phyloP scores from a whole-genome alignment of 257 asterid species.

The Henckelia pumila region DNA sequence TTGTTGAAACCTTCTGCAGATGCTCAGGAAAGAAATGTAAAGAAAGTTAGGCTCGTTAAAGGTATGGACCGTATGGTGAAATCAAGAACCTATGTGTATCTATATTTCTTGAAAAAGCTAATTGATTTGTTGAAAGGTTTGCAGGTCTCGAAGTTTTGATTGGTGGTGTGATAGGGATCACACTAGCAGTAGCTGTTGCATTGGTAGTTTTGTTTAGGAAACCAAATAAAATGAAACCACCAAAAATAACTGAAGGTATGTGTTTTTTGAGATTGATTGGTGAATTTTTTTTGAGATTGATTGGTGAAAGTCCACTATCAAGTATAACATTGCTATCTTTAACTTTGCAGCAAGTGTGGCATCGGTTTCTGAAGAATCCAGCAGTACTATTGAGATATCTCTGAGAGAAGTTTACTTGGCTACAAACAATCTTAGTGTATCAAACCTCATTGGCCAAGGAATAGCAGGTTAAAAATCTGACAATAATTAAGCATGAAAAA shows the following conservation, averaged over 20 bases:
- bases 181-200: conserved; percentile 22
- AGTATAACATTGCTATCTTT: background rate
- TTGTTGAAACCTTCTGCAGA: conserved; percentile 20
- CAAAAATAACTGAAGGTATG: conserved; percentile 33
- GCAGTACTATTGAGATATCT: conserved; percentile 35
- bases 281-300: conserved; percentile 9
- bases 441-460: conserved; percentile 84
- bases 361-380: conserved; percentile 35
- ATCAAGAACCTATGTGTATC: background rate
- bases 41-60: conserved; percentile 21
- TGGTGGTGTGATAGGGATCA: conserved; percentile 42
- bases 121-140: conserved; percentile 7
- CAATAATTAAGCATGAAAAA: background rate
- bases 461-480: conserved; percentile 50
- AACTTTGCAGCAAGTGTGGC: conserved; percentile 29
- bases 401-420: conserved; percentile 48
- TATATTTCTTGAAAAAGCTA: background rate
- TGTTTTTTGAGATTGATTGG: conserved; percentile 5
- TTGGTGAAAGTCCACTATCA: background rate
- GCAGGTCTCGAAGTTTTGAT: conserved; percentile 45
- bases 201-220: conserved; percentile 33
- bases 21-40: conserved; percentile 33
- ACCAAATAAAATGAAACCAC: conserved; percentile 24
- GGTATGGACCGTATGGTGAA: conserved; percentile 40
- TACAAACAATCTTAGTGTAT: conserved; percentile 52